Conservation (phyloP, 371 early-diverging fungal species). For the Saksenaea oblongispora region DNA sequence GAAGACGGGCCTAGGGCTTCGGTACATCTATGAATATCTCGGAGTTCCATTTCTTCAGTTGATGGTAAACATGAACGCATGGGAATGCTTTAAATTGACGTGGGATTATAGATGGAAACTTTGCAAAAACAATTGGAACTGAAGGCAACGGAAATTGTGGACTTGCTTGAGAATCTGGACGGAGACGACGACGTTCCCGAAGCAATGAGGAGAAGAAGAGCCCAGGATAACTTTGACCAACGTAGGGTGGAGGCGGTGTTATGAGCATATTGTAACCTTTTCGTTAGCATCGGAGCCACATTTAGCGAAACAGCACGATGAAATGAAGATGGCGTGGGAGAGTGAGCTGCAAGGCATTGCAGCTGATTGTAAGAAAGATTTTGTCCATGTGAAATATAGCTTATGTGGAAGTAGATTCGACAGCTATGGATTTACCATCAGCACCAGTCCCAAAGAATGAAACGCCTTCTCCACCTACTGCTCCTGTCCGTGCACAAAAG, state of each 20-base stretch:
- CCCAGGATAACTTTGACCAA: slow-evolving; percentile 47
- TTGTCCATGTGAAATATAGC: background rate
- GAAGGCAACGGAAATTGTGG: slow-evolving; percentile 51
- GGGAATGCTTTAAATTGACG: background rate
- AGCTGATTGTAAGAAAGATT: slow-evolving; percentile 28
- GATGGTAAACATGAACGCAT: slow-evolving; percentile 41
- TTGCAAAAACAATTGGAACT: slow-evolving; percentile 60
- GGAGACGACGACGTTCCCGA: slow-evolving; percentile 40
- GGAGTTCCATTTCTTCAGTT: slow-evolving; percentile 66
- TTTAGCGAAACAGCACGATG: slow-evolving; percentile 35
- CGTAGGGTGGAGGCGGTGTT: slow-evolving; percentile 23
- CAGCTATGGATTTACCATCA: slow-evolving; percentile 11
- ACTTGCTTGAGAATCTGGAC: slow-evolving; percentile 36
- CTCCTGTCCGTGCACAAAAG: slow-evolving; percentile 38
- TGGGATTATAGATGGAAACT: slow-evolving; percentile 48
- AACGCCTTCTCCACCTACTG: slow-evolving; percentile 47
- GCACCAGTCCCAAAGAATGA: slow-evolving; percentile 15
- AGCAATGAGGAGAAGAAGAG: slow-evolving; percentile 35
- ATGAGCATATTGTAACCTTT: background rate
- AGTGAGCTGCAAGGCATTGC: slow-evolving; percentile 38
- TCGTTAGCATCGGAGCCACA: slow-evolving; percentile 34
- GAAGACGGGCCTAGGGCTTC: slow-evolving; percentile 61
- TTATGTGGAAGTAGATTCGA: background rate
- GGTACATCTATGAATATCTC: slow-evolving; percentile 62
- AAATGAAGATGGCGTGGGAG: slow-evolving; percentile 44